Evolutionary conservation across 768 basidiomycete genomes (phyloP), one percentile per base, ranked within the genome.

Genomic region (Phylloporus sp.): DNA sequence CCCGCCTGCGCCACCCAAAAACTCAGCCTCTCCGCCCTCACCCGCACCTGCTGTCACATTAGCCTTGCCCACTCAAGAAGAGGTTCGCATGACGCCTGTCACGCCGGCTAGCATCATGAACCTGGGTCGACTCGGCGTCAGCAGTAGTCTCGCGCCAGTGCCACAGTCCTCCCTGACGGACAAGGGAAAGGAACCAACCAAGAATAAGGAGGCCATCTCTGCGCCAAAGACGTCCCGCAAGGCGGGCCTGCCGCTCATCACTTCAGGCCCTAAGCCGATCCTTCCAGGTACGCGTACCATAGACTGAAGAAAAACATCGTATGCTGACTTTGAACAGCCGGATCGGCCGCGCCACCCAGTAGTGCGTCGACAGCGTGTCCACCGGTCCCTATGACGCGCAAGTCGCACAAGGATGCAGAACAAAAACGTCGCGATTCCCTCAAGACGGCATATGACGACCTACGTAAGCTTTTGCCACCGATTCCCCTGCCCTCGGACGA

Each of bases 361-460:
- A 38, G 55, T 13, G 53, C 66, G 18, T 56, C 59, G 4, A 33
- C 59, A 8, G 18, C 62, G 33, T 56, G 62, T 53, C 78, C 60
- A 35, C 65, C 66, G 33, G 68, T 67, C 23, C 74, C 74, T 28
- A 66, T 77, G 38, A 78, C 81, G 49, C 90, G 90, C 65, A 84
- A 84, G 23, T 89, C 89, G 7, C 90, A 99, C 69, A 98, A 97
- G 68, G 89, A 84, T 11, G 96, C 96, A 6, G 96, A 99, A 67
- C 96, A 99, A 65, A 93, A 94, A 63, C 86, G 96, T 36, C 83
- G 96, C 9, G 95, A 99, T 67, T 93, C 90, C 35, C 80, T 98
- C 49, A 99, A 98, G 71, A 84, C 87, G 14, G 91, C 93, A 5
- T 98, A 86, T 58, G 89, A 92, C 56, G 88, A 90, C 44, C 74